A percentile compares a stretch with the other conserved stretches of the same genome.
These are phyloP conservation scores for Cryptococcus depauperatus DNA, from an alignment of 1,284 basidiomycete genomes.

Conservation along the genomic window DNA sequence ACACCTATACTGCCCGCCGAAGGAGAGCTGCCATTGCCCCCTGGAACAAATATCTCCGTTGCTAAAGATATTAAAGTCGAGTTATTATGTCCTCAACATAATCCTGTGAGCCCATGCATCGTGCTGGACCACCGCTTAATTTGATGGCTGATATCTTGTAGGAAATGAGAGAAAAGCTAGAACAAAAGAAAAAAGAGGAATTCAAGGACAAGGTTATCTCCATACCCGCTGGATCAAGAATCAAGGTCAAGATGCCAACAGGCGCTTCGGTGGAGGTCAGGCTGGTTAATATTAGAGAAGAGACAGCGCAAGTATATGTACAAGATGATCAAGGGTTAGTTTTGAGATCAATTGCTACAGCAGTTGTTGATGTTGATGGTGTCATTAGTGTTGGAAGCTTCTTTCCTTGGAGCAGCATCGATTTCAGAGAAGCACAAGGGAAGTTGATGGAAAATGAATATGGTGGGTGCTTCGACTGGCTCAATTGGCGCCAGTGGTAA, in stretches of 20 bases:
- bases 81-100: conserved; percentile 69
- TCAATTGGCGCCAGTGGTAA: neutral
- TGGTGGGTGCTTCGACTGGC: conserved; percentile 15
- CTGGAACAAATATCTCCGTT: conserved; percentile 53
- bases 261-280: conserved; percentile 59
- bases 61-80: conserved; percentile 65
- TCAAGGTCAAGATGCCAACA: conserved; percentile 69
- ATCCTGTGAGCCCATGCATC: conserved; percentile 56
- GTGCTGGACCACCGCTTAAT: neutral
- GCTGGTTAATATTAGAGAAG: conserved; percentile 39
- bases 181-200: conserved; percentile 60
- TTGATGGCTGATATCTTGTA: conserved; percentile 29
- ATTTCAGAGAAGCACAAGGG: conserved; percentile 16
- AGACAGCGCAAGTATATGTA: conserved; percentile 8
- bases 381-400: conserved; percentile 3
- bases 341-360: neutral
- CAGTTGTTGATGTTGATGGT: neutral
- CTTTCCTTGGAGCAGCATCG: conserved; percentile 19
- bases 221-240: conserved; percentile 58
- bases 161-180: conserved; percentile 63
- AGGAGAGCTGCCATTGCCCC: conserved; percentile 14
- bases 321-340: conserved; percentile 10
- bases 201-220: conserved; percentile 53
- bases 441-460: conserved; percentile 28
- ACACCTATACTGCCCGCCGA: conserved; percentile 5